Base-by-base conservation (phyloP, 768 basidiomycete species). In the Podaxis sp. region DNA sequence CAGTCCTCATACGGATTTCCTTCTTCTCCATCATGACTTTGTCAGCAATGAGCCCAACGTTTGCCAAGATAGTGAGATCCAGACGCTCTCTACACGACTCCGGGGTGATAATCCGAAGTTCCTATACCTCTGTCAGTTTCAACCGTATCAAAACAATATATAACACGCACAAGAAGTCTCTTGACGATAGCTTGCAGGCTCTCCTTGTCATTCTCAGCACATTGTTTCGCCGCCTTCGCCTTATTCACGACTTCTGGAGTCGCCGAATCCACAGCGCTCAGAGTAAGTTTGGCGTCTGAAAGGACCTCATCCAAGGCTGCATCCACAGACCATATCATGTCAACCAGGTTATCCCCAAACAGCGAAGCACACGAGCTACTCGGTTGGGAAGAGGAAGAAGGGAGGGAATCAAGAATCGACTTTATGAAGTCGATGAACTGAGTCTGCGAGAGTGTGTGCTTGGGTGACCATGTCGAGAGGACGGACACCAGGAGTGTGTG, bases 241-340 rank as follows among this genome's bases (percentile, higher is more conserved):
- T 82, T 84, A 41, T 69, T 63, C 20, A 66, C 30, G 61, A 67
- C 28, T 63, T 66, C 58, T 36, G 71, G 60, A 22, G 70, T 54
- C 49, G 71, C 63, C 46, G 72, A 69, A n/a, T 79, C 77, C 41
- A 76, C 69, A 26, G 73, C 71, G 38, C 75, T 70, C 50, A 84
- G 68, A 49, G 78, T 67, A 30, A 70, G 63, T 71, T 84, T 85
- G 50, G 81, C 80, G 66, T 91, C 89, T 13, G 74, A 72, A 38
- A 88, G 66, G 30, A 87, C 73, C 68, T 93, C 91, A 62, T 95
- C 93, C 63, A 94, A 73, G 66, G 89, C 85, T 40, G 84, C 79
- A 74, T 95, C 93, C 50, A 91, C 72, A 20, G 91, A 83, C 93
- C 93, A 95, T 50, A 93, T 79, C 68, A 90, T 80, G 71, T 95